Conservation (phyloP, 2,329 filamentous ascomycete genomes). For the Aspergillus sp. region DNA sequence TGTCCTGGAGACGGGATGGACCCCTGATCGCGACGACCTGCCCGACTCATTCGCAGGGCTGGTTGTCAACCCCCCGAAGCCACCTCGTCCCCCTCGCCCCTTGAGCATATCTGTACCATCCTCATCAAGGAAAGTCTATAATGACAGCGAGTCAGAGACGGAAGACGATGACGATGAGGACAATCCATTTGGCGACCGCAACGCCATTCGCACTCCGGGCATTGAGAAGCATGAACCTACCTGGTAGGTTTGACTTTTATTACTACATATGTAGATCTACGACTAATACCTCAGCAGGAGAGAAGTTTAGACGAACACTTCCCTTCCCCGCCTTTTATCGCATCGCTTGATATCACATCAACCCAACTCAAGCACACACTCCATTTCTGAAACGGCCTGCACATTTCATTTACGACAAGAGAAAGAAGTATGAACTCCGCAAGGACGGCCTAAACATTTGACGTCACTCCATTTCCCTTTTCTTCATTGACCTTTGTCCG, state of each 20-base stretch:
- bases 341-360: neutral
- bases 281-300: slow-evolving; percentile 20
- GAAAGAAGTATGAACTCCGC: slow-evolving; percentile 1
- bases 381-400: too few species aligned
- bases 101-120: slow-evolving; percentile 51
- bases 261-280: too few species aligned
- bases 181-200: slow-evolving; percentile 82
- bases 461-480: neutral
- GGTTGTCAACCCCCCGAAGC: slow-evolving; percentile 38
- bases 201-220: slow-evolving; percentile 54
- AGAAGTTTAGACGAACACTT: slow-evolving; percentile 26
- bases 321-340: neutral
- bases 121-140: slow-evolving; percentile 39
- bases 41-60: slow-evolving; percentile 38
- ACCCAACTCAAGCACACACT: neutral
- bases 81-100: slow-evolving; percentile 59
- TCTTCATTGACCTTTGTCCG: neutral
- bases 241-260: slow-evolving; percentile 38
- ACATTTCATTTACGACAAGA: neutral
- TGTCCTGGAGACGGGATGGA: slow-evolving; percentile 33
- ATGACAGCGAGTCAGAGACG: slow-evolving; percentile 55
- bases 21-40: slow-evolving; percentile 30
- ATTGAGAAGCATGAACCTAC: slow-evolving; percentile 35
- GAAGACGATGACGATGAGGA: slow-evolving; percentile 76
- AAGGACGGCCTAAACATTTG: neutral